Evolutionary conservation across 495 filamentous ascomycete species (phyloP), one percentile per base, ranked within the genome.

Genomic region (Talaromyces nanjingensis): DNA sequence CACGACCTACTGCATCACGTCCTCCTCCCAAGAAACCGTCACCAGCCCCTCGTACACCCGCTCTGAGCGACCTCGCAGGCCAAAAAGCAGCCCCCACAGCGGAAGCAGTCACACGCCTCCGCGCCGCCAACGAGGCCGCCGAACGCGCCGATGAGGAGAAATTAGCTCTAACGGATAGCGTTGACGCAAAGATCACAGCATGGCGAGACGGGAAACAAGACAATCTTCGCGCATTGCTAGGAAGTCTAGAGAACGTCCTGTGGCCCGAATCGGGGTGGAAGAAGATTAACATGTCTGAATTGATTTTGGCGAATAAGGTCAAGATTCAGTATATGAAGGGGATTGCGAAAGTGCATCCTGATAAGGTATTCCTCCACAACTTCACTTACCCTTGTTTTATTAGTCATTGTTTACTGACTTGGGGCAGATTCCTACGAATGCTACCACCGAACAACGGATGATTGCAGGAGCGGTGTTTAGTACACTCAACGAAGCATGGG

Each of bases 281-380:
- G 81, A 97, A 96, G 81, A 87, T 98, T 18, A 91, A 90, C 27
- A 87, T 98, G 87, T 86, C 90, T 58, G 93, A 98, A 73, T 71
- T 98, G 67, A 86, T 98, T 42, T 78, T 96, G 79, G 87, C 92
- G 49, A 88, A 87, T 56, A 96, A 91, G 82, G 94, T 97, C 58
- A 98, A 98, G 85, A 86, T 98, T 62, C 83, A 90, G 63, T 98
- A 98, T 70, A 98, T 98, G 94, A 97, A 96, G 84, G 94, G 91
- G 5, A 97, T 98, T 86, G 89, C 87, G 6, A 98, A 96, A 83
- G 92, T 94, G 66, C 94, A 98, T 82, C 94, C 94, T 65, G 94
- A 98, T 73, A 98, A 98, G 88, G 94, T 97, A 79, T 73, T 85
- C 33, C 3, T 24, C 78, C 65, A 31, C 29, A 29, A 27, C 6